These are phyloP conservation scores for Amanita exitialis DNA, from an alignment of 768 basidiomycete species.

Conservation along the genomic window DNA sequence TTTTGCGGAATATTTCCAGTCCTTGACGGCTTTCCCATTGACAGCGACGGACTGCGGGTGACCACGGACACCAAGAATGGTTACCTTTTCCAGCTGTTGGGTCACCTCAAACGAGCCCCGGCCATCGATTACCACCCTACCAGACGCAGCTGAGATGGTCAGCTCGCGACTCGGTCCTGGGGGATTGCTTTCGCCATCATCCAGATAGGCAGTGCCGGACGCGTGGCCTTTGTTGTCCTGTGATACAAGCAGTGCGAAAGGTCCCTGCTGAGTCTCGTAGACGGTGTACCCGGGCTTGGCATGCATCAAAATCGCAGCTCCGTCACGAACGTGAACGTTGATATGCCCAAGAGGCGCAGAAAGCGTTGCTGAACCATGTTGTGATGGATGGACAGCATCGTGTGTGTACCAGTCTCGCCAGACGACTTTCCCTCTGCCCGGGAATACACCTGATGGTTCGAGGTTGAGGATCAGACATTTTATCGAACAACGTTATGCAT, in stretches of 20 bases:
- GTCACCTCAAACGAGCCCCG: constrained; percentile 31
- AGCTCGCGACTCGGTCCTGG: constrained; percentile 45
- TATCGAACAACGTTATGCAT: constrained; percentile 9
- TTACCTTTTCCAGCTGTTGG: constrained; percentile 41
- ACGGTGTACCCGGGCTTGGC: constrained; percentile 56
- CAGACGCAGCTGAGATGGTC: constrained; percentile 27
- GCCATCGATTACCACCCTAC: constrained; percentile 26
- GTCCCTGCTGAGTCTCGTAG: constrained; percentile 50
- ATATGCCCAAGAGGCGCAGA: constrained; percentile 67
- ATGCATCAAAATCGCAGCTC: constrained; percentile 56
- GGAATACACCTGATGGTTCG: constrained; percentile 42
- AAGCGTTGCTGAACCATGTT: constrained; percentile 37
- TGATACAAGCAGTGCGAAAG: constrained; percentile 55
- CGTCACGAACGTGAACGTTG: constrained; percentile 67
- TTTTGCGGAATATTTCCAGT: constrained; percentile 29
- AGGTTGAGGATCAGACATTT: not conserved
- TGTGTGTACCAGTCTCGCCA: constrained; percentile 77
- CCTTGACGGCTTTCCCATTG: constrained; percentile 21
- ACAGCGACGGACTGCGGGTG: constrained; percentile 30
- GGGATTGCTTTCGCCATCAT: constrained; percentile 57
- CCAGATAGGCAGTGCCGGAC: constrained; percentile 52
- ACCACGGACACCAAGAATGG: constrained; percentile 42
- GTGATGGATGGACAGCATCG: constrained; percentile 32
- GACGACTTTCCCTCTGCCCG: constrained; percentile 43
- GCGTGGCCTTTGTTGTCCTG: constrained; percentile 38